Evolutionary conservation across 768 basidiomycete genomes (phyloP).

Genomic region (Tulasnella sp.): DNA sequence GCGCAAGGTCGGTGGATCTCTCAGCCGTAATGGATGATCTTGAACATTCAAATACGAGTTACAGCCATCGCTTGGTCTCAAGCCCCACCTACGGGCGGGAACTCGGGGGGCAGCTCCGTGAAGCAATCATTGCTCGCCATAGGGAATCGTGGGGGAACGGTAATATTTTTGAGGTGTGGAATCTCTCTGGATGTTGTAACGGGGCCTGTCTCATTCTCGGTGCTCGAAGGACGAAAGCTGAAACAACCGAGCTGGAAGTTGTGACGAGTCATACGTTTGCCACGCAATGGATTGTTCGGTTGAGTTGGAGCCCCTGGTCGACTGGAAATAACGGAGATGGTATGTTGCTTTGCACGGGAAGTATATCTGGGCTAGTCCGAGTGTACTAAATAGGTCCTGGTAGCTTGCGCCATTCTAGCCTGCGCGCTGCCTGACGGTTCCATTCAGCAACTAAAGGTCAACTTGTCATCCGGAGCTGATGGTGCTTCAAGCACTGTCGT

Average conservation of each 20-base stretch:
- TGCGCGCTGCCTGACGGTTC: neutral
- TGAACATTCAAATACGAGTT: neutral
- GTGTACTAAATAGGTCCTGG: neutral
- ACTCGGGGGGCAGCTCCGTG: neutral
- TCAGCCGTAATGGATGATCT: neutral
- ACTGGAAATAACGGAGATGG: neutral
- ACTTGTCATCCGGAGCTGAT: neutral
- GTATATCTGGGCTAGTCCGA: neutral
- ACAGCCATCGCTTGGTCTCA: conserved; percentile 20
- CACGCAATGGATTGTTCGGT: neutral
- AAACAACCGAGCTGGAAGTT: neutral
- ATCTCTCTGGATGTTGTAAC: neutral
- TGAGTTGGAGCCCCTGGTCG: neutral
- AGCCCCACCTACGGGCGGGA: neutral
- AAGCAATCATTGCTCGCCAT: conserved; percentile 17
- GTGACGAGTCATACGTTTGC: neutral
- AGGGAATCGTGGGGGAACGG: conserved; percentile 13
- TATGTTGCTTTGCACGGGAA: neutral
- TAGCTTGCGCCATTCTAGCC: neutral
- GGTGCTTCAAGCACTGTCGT: neutral
- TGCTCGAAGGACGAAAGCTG: neutral
- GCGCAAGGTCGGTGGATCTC: conserved; percentile 11
- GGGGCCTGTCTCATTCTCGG: neutral
- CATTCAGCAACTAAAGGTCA: neutral
- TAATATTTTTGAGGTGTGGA: conserved; percentile 14